Conservation (phyloP, 2,329 filamentous ascomycete genomes). For the Xylariaceae sp. region DNA sequence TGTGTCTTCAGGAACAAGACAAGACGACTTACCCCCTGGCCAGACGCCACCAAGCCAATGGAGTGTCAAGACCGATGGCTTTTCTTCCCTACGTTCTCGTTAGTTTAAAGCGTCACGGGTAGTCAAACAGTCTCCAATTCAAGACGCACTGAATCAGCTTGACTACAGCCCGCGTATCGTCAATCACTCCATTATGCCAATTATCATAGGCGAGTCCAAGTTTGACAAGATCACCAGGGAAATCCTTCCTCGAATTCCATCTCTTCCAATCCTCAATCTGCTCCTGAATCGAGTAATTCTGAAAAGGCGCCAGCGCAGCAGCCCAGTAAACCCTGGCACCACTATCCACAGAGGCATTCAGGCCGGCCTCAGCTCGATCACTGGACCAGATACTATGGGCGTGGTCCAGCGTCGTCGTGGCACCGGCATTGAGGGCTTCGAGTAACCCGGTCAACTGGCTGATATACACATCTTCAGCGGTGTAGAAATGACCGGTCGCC, state of each 20-base stretch:
- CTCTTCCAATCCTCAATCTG: conserved; percentile 38
- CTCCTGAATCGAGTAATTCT: conserved; percentile 32
- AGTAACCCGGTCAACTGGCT: conserved; percentile 43
- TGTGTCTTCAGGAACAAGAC: neutral
- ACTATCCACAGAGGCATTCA: conserved; percentile 44
- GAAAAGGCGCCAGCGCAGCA: conserved; percentile 37
- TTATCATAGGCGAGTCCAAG: conserved; percentile 41
- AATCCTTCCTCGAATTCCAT: conserved; percentile 30
- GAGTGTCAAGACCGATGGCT: conserved; percentile 40
- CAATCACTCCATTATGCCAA: conserved; percentile 29
- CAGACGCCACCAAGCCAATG: conserved; percentile 40
- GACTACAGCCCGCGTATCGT: conserved; percentile 32
- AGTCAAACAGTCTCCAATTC: neutral
- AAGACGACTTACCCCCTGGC: conserved; percentile 28
- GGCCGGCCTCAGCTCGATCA: conserved; percentile 39
- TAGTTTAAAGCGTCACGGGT: neutral
- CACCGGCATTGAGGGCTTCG: conserved; percentile 48
- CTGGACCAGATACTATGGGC: conserved; percentile 45
- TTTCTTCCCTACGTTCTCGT: neutral
- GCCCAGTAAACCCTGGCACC: conserved; percentile 45
- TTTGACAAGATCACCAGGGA: conserved; percentile 30
- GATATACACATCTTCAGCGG: conserved; percentile 42
- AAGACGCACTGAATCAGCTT: conserved; percentile 31
- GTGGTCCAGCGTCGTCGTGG: conserved; percentile 49
- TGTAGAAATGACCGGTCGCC: conserved; percentile 32